These are phyloP conservation scores for Euptelea pleiosperma DNA, from an alignment of 164 flowering plant species.

Conservation along the genomic window DNA sequence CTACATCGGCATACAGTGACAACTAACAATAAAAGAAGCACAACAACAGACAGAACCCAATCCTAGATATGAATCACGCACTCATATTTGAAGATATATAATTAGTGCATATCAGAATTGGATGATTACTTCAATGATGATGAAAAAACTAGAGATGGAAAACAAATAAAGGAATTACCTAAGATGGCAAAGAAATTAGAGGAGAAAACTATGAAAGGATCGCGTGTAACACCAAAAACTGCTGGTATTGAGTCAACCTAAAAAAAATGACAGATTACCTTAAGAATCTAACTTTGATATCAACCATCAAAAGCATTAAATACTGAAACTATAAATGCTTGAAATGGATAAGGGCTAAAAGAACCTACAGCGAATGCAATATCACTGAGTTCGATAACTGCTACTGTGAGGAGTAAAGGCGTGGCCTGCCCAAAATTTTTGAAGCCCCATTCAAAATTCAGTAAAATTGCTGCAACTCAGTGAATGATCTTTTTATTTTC, in stretches of 20 bases:
- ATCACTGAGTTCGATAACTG: conserved; percentile 93
- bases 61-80: background rate
- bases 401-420: conserved; percentile 90
- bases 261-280: conserved; percentile 13
- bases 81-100: background rate
- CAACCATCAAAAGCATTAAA: background rate
- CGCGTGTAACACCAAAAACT: conserved; percentile 94
- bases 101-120: background rate
- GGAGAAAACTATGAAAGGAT: conserved; percentile 81
- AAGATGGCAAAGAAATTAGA: conserved; percentile 93
- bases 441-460: conserved; percentile 47
- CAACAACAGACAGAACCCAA: background rate
- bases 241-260: conserved; percentile 99
- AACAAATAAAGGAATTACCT: conserved; percentile 43
- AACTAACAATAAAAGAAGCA: background rate
- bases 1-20: too few relatives aligned
- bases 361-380: conserved; percentile 93
- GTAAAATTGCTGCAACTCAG: conserved; percentile 22
- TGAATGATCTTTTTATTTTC: too few relatives aligned
- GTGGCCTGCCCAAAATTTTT: conserved; percentile 91
- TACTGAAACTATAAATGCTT: background rate
- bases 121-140: conserved; percentile 3
- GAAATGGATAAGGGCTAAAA: background rate
- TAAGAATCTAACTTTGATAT: conserved; percentile 1
- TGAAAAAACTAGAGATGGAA: background rate